Evolutionary conservation across 129 eudicot species (phyloP).

Genomic region (sunflower (Helianthus annuus)): HanXRQr2.0-SUNRISE NC_035441.2:185833607-185834106

Average conservation of each 20-base stretch:
- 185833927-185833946: not conserved
- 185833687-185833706: conserved; percentile 29
- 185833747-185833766: conserved; percentile 7
- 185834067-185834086: conserved; percentile 24
- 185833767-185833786: not conserved
- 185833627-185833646: conserved; percentile 33
- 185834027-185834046: conserved; percentile 14
- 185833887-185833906: not conserved
- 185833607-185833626: conserved; percentile 36
- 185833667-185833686: conserved; percentile 38
- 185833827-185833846: not conserved
- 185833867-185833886: not conserved
- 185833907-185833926: not conserved
- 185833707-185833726: conserved; percentile 20
- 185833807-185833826: not conserved
- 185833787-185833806: not conserved
- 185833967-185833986: not conserved
- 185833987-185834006: not conserved
- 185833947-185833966: not conserved
- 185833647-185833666: conserved; percentile 29
- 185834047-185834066: conserved; percentile 19
- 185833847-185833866: not conserved
- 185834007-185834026: conserved; percentile 4
- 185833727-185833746: conserved; percentile 2
- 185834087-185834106: not conserved